phyloP scores from a whole-genome alignment of 371 early-diverging fungal genomes.

The Apophysomyces variabilis region DNA sequence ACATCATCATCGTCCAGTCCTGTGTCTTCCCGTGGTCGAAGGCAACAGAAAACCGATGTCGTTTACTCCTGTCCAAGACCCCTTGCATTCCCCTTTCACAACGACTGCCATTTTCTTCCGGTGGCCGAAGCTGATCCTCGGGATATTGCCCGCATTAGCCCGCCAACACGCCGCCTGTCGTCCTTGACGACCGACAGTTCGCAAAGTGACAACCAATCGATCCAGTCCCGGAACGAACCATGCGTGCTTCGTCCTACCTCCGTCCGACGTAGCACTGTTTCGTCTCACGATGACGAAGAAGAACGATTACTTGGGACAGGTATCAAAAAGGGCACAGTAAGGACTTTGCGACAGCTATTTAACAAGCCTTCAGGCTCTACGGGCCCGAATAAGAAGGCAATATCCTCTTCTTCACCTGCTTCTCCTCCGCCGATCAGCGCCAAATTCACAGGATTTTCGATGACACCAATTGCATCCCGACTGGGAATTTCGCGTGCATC shows the following conservation, averaged over 20 bases:
- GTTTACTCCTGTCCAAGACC: conserved; percentile 57
- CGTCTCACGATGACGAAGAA: not conserved
- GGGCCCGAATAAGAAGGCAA: too few species aligned
- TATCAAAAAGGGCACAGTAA: conserved; percentile 44
- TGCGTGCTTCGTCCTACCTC: conserved; percentile 27
- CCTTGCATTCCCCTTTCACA: conserved; percentile 57
- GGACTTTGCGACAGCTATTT: conserved; percentile 34
- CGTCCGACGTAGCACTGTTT: conserved; percentile 47
- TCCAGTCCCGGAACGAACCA: conserved; percentile 24
- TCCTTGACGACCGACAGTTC: conserved; percentile 1
- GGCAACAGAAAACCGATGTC: conserved; percentile 34
- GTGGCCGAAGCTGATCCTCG: conserved; percentile 58
- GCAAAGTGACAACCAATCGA: not conserved
- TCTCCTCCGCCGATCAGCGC: conserved; percentile 3
- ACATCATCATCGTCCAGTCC: not conserved
- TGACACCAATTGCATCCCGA: conserved; percentile 2
- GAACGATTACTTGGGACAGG: conserved; percentile 24
- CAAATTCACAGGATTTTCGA: conserved; percentile 3
- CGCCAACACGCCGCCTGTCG: conserved; percentile 13
- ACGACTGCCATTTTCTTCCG: conserved; percentile 56
- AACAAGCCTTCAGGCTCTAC: not conserved
- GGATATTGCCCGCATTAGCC: conserved; percentile 44
- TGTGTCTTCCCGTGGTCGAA: not conserved
- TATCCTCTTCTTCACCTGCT: conserved; percentile 3
- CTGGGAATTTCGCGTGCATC: not conserved